Evolutionary conservation across 495 filamentous ascomycete species (phyloP).

Genomic region (Darksidea phi): DNA sequence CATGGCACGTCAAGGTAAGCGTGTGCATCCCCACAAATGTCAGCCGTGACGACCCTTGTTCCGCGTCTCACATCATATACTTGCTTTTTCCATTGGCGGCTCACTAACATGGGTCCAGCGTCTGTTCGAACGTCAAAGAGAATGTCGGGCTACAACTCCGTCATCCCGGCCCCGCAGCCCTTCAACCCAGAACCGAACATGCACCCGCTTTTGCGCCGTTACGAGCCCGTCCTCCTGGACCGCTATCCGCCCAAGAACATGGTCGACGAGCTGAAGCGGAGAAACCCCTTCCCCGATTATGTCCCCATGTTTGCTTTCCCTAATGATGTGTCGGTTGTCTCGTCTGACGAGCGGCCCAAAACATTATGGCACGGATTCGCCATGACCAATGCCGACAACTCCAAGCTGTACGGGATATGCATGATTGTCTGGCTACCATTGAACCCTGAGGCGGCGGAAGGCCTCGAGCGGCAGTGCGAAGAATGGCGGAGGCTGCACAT

Average conservation of each 20-base stretch:
- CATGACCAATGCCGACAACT: conserved; percentile 92
- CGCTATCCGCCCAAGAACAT: conserved; percentile 84
- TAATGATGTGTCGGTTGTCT: conserved; percentile 95
- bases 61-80: conserved; percentile 12
- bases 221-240: conserved; percentile 91
- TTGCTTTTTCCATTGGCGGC: conserved; percentile 31
- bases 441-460: conserved; percentile 74
- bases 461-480: conserved; percentile 88
- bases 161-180: conserved; percentile 90
- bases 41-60: conserved; percentile 9
- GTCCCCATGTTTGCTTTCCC: conserved; percentile 99
- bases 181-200: conserved; percentile 85
- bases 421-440: conserved; percentile 91
- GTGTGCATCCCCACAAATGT: conserved; percentile 4
- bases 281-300: conserved; percentile 91
- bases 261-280: conserved; percentile 73
- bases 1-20: conserved; percentile 72
- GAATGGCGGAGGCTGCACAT: conserved; percentile 93
- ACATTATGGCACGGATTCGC: conserved; percentile 98
- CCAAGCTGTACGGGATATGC: conserved; percentile 87
- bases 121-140: conserved; percentile 86
- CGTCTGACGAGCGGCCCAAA: conserved; percentile 86
- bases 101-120: conserved; percentile 55
- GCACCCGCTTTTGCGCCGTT: conserved; percentile 90
- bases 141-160: conserved; percentile 96